These are phyloP conservation scores for Ogataea thermomethanolica DNA, from an alignment of 805 yeast genomes.

Conservation along the genomic window DNA sequence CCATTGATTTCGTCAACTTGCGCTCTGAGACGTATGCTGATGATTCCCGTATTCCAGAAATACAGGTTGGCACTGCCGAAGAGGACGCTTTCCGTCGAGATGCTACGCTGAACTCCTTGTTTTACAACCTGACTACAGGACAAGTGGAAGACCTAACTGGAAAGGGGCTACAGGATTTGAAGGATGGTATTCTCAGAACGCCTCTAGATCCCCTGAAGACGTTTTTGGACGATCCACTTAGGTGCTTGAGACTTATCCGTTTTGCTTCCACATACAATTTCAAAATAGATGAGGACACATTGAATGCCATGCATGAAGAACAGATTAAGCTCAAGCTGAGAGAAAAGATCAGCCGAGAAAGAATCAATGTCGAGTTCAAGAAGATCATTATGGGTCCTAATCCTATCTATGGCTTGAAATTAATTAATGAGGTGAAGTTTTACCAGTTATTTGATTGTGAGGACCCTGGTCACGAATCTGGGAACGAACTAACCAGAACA, in stretches of 20 bases:
- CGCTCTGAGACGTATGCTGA: constrained; percentile 82
- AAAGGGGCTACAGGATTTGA: constrained; percentile 68
- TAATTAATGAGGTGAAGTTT: constrained; percentile 54
- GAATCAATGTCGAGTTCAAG: constrained; percentile 81
- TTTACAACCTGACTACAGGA: constrained; percentile 70
- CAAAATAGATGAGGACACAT: constrained; percentile 53
- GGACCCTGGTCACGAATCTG: constrained; percentile 15
- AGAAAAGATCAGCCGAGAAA: constrained; percentile 80
- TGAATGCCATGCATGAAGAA: constrained; percentile 59
- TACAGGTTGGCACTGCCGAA: constrained; percentile 82
- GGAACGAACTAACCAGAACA: constrained; percentile 4
- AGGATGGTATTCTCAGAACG: constrained; percentile 70
- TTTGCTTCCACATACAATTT: constrained; percentile 82
- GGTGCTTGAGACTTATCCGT: constrained; percentile 81
- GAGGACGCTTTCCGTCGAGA: constrained; percentile 93
- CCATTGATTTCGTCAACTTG: constrained; percentile 89
- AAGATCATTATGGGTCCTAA: constrained; percentile 68
- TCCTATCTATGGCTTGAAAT: constrained; percentile 59
- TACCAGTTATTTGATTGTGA: constrained; percentile 55
- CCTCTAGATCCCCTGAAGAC: constrained; percentile 85
- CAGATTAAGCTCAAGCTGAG: constrained; percentile 57
- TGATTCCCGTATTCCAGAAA: constrained; percentile 79
- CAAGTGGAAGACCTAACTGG: constrained; percentile 83
- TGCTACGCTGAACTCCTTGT: constrained; percentile 90
- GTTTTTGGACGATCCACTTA: constrained; percentile 88